Evolutionary conservation across 2,329 filamentous ascomycete genomes (phyloP).

Genomic region (Chaetoscypha palmicola): DNA sequence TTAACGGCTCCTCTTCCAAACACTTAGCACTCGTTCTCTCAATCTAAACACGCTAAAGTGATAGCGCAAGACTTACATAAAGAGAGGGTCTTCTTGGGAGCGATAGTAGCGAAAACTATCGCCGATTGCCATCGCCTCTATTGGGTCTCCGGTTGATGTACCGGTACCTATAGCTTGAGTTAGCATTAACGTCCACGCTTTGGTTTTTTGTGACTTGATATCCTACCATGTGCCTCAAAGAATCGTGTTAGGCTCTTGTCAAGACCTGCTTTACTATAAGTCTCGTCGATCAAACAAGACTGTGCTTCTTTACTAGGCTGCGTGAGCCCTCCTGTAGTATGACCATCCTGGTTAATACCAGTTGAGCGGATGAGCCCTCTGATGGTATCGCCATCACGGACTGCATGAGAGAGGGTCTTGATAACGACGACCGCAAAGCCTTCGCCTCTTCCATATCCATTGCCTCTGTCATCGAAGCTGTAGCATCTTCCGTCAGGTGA

Average conservation of each 20-base stretch:
- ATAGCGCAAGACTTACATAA: slow-evolving; percentile 14
- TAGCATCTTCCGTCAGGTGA: slow-evolving; percentile 30
- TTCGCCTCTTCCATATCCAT: slow-evolving; percentile 59
- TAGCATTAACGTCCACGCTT: too few relatives aligned
- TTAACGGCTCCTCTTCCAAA: slow-evolving; percentile 16
- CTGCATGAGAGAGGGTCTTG: slow-evolving; percentile 50
- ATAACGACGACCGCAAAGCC: slow-evolving; percentile 51
- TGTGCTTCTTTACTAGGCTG: slow-evolving; percentile 40
- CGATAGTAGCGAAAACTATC: not conserved
- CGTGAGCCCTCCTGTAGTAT: slow-evolving; percentile 41
- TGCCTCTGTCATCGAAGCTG: slow-evolving; percentile 48
- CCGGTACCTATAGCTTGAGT: too few relatives aligned
- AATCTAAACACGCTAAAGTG: not conserved
- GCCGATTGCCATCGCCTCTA: slow-evolving; percentile 13
- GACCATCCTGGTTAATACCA: slow-evolving; percentile 38
- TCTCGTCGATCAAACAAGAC: slow-evolving; percentile 6
- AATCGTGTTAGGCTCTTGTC: slow-evolving; percentile 5
- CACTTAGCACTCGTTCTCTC: slow-evolving; percentile 20
- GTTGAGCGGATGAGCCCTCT: slow-evolving; percentile 39
- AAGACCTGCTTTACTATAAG: slow-evolving; percentile 5
- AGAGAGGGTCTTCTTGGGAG: slow-evolving; percentile 33
- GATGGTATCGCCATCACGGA: slow-evolving; percentile 50
- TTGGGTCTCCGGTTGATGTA: slow-evolving; percentile 7
- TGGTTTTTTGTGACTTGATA: too few relatives aligned
- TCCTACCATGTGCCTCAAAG: slow-evolving; percentile 14